Conservation (phyloP, 1,284 basidiomycete genomes). For the Pterulicium gracile region DNA sequence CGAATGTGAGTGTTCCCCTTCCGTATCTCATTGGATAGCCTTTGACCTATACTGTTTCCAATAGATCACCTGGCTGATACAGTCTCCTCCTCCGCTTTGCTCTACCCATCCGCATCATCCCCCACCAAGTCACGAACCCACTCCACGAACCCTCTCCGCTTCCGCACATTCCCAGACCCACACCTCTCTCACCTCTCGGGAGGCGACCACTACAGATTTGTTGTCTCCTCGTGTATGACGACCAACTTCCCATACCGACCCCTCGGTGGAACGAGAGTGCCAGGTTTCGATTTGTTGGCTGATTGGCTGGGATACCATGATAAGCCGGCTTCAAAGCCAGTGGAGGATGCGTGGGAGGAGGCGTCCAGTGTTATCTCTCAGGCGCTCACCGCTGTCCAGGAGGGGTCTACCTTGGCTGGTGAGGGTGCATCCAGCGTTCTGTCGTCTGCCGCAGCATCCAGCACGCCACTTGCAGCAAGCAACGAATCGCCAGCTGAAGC, state of each 20-base stretch:
- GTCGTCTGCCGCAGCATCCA: too few relatives aligned
- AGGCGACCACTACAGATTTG: conserved; percentile 52
- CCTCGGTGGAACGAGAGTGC: conserved; percentile 39
- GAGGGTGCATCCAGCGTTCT: too few relatives aligned
- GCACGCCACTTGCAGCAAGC: too few relatives aligned
- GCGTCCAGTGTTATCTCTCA: not conserved
- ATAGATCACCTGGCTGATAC: conserved; percentile 43
- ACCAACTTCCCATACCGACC: conserved; percentile 62
- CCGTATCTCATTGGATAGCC: conserved; percentile 9
- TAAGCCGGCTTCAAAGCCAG: not conserved
- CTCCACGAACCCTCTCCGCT: conserved; percentile 38
- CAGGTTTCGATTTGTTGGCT: conserved; percentile 59
- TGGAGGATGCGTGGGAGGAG: not conserved
- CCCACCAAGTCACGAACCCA: too few relatives aligned
- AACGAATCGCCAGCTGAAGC: not conserved
- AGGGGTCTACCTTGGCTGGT: not conserved
- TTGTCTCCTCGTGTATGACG: conserved; percentile 50
- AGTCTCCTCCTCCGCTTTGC: conserved; percentile 35
- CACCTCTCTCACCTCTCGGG: conserved; percentile 39
- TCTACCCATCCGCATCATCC: too few relatives aligned
- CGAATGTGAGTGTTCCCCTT: conserved; percentile 43
- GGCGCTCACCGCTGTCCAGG: not conserved
- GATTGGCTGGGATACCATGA: too few relatives aligned
- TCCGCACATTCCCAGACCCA: conserved; percentile 64
- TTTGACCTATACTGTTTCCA: conserved; percentile 7